A percentile compares a stretch with the other conserved stretches of the same genome.
Evolutionary conservation across 2,329 filamentous ascomycete genomes (phyloP).

Genomic region (Paraphoma chrysanthemicola): DNA sequence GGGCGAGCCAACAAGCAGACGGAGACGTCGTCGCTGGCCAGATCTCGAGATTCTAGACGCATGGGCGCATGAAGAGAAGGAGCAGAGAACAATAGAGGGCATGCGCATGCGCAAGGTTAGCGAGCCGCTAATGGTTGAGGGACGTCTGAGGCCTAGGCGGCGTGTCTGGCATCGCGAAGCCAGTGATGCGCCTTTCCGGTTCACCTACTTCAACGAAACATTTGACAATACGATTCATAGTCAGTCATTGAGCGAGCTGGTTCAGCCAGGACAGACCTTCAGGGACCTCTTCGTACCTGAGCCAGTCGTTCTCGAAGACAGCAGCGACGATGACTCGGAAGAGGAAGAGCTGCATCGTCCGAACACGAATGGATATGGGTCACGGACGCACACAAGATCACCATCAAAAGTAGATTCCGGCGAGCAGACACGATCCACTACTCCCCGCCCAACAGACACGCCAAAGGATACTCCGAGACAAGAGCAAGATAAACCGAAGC

Average conservation of each 20-base stretch:
- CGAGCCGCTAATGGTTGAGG: slow-evolving; percentile 91
- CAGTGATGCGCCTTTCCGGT: slow-evolving; percentile 90
- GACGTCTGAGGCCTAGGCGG: slow-evolving; percentile 78
- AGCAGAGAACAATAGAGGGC: slow-evolving; percentile 77
- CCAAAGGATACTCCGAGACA: slow-evolving; percentile 50
- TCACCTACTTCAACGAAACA: slow-evolving; percentile 99
- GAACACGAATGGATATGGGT: slow-evolving; percentile 33
- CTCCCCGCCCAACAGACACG: slow-evolving; percentile 47
- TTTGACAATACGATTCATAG: slow-evolving; percentile 96
- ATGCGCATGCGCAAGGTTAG: slow-evolving; percentile 89
- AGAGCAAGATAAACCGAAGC: slow-evolving; percentile 45
- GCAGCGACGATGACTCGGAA: slow-evolving; percentile 70
- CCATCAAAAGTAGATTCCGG: slow-evolving; percentile 46
- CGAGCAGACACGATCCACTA: slow-evolving; percentile 57
- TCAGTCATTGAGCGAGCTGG: slow-evolving; percentile 90
- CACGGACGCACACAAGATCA: slow-evolving; percentile 33
- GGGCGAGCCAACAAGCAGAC: slow-evolving; percentile 51
- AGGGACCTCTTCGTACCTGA: slow-evolving; percentile 90
- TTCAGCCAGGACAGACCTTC: slow-evolving; percentile 85
- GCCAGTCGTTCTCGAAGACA: slow-evolving; percentile 69
- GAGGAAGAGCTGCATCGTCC: slow-evolving; percentile 50
- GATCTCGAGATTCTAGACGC: slow-evolving; percentile 84
- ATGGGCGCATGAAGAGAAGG: slow-evolving; percentile 90
- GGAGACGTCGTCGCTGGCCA: slow-evolving; percentile 74
- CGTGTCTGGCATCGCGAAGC: slow-evolving; percentile 86